Percentiles rank a stretch among this genome's conserved stretches.
Conservation (phyloP, 1,139 yeast genomes). For the Suhomyces yuchorum region DNA sequence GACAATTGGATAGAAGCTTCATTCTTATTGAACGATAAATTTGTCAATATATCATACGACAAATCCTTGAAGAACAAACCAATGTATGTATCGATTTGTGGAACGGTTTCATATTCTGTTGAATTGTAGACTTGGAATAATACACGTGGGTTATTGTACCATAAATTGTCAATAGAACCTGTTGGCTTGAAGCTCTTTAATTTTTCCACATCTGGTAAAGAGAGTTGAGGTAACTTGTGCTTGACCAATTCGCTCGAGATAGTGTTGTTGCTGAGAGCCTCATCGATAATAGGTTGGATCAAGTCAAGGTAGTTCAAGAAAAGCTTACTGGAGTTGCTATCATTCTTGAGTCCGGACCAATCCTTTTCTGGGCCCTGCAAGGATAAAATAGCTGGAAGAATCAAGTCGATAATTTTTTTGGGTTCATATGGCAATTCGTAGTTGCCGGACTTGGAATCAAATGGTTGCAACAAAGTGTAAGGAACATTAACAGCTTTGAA, state of each 20-base stretch:
- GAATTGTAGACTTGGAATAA: conserved; percentile 66
- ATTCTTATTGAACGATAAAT: conserved; percentile 84
- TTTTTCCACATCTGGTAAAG: conserved; percentile 47
- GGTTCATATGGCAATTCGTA: conserved; percentile 55
- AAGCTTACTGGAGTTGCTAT: conserved; percentile 22
- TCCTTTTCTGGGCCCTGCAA: conserved; percentile 31
- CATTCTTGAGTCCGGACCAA: conserved; percentile 26
- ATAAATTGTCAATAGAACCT: conserved; percentile 41
- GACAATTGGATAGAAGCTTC: conserved; percentile 86
- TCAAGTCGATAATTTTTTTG: conserved; percentile 51
- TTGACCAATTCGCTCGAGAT: conserved; percentile 44
- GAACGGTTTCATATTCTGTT: conserved; percentile 68
- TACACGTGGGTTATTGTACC: conserved; percentile 55
- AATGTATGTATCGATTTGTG: conserved; percentile 57
- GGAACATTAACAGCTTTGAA: conserved; percentile 32
- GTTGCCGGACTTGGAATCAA: conserved; percentile 38
- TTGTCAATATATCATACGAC: conserved; percentile 70
- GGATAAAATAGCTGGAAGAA: conserved; percentile 54
- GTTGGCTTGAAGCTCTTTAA: conserved; percentile 33
- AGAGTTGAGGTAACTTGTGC: conserved; percentile 50
- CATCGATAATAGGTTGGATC: conserved; percentile 40
- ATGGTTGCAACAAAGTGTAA: conserved; percentile 36
- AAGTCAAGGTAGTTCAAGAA: conserved; percentile 38
- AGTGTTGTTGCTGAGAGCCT: conserved; percentile 37
- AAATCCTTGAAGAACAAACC: conserved; percentile 73